Base-by-base conservation (phyloP, 2,329 filamentous ascomycete genomes). In the Phyllosticta citrichinensis region DNA sequence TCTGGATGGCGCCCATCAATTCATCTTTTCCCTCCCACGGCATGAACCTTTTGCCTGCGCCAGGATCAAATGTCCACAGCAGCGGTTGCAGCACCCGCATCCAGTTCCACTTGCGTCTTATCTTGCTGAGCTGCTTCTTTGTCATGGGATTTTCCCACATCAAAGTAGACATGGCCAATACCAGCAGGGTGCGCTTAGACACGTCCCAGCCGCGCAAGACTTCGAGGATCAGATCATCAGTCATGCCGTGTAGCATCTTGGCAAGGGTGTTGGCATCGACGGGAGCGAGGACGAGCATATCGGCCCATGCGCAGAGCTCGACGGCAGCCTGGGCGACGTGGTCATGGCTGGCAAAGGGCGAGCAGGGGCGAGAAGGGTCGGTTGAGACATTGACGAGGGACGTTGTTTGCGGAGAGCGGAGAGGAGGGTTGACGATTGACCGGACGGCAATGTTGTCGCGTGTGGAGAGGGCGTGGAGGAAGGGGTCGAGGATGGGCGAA, bases 91-190 rank as follows among this genome's bases (percentile, higher is more conserved):
- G 81, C 52, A 94, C 85, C 64, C 87, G 83, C 58, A 96, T 83
- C 90, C 91, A 96, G 58, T 86, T 87, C 90, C 90, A 96, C 71
- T 91, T 92, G 64, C 84, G 80, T 65, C 87, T 82, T 52, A 96
- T 84, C 74, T 95, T 94, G 73, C 84, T 87, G 63, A 96, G 81
- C 70, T 96, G 91, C 68, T 91, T 88, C 76, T 89, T 89, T 17
- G 90, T 96, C 76, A 92, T 86, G 2, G 91, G 90, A 68, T 94
- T 91, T 70, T 92, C 86, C 91, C 91, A 96, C 85, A 93, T 91
- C 63, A 88, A 82, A 1, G 84, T 85, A 35, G 89, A 93, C 91
- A 97, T 95, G 65, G 89, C 90, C 0, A 92, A 91, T 6, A 96
- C 86, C 62, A 97, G 77, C 56, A 96, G 76, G 30, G 96, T 88